These are phyloP conservation scores for Morella rubra DNA, from an alignment of 306 rosid genomes.

Conservation along the genomic window DNA sequence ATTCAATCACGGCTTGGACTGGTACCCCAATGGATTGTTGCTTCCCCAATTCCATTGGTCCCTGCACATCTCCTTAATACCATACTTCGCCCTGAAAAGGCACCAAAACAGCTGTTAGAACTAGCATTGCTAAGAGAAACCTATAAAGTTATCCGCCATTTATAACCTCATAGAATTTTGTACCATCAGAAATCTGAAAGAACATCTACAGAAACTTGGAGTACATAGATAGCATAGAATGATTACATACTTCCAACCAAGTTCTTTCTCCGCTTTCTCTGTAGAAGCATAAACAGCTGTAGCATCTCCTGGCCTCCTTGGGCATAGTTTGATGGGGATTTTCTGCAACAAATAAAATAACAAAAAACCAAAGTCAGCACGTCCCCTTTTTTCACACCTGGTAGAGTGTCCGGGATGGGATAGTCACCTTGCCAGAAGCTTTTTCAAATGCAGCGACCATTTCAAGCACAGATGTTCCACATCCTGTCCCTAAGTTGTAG, in stretches of 20 bases:
- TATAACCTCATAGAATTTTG: neutral
- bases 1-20: constrained; percentile 38
- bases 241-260: constrained; percentile 82
- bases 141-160: neutral
- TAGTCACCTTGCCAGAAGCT: constrained; percentile 71
- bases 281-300: constrained; percentile 92
- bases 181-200: neutral
- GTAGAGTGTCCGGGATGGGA: neutral
- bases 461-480: constrained; percentile 88
- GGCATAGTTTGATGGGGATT: constrained; percentile 72
- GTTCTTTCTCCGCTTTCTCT: constrained; percentile 76
- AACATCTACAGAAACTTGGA: neutral
- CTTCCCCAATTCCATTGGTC: constrained; percentile 99
- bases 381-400: neutral
- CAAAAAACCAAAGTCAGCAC: neutral
- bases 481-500: constrained; percentile 89
- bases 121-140: neutral
- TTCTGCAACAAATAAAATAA: constrained; percentile 45
- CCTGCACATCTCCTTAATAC: constrained; percentile 87
- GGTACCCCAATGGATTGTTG: constrained; percentile 84
- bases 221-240: neutral
- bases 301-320: constrained; percentile 88
- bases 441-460: constrained; percentile 91
- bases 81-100: constrained; percentile 51
- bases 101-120: neutral